Percentiles rank a stretch among this genome's conserved stretches.
phyloP scores from a whole-genome alignment of 148 eudicot species.

The Vaccinium corymbosum region DNA sequence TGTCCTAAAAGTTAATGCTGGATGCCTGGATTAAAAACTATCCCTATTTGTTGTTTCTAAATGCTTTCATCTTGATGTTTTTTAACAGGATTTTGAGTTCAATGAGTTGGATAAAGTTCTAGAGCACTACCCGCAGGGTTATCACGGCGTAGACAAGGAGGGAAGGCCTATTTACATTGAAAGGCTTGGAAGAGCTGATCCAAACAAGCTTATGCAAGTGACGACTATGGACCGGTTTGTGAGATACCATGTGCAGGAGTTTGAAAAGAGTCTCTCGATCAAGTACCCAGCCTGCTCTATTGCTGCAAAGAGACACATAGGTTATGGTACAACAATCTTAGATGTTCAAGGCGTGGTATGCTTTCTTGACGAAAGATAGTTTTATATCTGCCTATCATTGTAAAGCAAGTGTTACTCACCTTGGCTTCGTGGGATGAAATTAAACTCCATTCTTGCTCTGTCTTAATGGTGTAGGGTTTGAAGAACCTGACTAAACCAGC shows the following conservation, averaged over 20 bases:
- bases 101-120: conserved; percentile 68
- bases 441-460: conserved; percentile 7
- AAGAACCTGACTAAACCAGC: conserved; percentile 69
- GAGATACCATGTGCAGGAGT: conserved; percentile 78
- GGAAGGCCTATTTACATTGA: conserved; percentile 89
- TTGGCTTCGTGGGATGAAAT: neutral
- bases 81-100: conserved; percentile 68
- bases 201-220: conserved; percentile 68
- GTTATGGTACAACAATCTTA: conserved; percentile 74
- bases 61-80: conserved; percentile 1
- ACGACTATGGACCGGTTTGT: conserved; percentile 76
- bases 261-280: conserved; percentile 57
- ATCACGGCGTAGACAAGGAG: conserved; percentile 87
- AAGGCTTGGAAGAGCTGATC: conserved; percentile 71
- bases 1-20: neutral
- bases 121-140: conserved; percentile 70
- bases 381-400: neutral
- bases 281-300: conserved; percentile 89
- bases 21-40: neutral
- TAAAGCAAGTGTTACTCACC: neutral
- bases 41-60: neutral
- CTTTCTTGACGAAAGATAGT: conserved; percentile 7
- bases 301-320: conserved; percentile 74
- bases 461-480: conserved; percentile 49
- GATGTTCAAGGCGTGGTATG: conserved; percentile 95